phyloP scores from a whole-genome alignment of 345 rosid genomes.

The Gossypium thurberi region DNA sequence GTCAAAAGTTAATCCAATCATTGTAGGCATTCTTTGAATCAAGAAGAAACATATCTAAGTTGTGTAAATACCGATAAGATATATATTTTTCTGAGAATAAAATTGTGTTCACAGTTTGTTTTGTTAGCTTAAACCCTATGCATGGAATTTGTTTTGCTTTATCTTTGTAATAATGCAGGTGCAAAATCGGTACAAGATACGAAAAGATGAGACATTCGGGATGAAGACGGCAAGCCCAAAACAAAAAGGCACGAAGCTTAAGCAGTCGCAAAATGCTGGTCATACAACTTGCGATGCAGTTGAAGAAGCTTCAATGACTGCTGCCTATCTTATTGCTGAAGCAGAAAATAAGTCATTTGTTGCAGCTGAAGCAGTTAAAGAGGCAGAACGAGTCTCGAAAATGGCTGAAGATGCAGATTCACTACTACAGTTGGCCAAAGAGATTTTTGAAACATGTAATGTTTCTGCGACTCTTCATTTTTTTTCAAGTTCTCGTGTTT shows the following conservation, averaged over 20 bases:
- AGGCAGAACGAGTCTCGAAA: conserved; percentile 58
- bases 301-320: conserved; percentile 56
- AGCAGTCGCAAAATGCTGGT: conserved; percentile 21
- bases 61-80: no score
- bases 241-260: conserved; percentile 32
- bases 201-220: conserved; percentile 19
- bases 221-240: conserved; percentile 24
- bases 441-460: conserved; percentile 55
- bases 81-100: neutral
- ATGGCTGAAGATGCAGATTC: conserved; percentile 50
- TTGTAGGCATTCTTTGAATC: neutral
- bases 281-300: conserved; percentile 23
- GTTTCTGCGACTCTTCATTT: conserved; percentile 14
- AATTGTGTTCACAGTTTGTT: neutral
- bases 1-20: neutral
- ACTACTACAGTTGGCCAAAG: conserved; percentile 38
- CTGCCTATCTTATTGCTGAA: conserved; percentile 64
- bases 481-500: neutral
- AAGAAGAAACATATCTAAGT: neutral
- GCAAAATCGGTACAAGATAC: conserved; percentile 43
- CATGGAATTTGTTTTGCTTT: neutral
- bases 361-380: conserved; percentile 68
- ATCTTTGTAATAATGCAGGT: conserved; percentile 34
- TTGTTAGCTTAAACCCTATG: neutral
- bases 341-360: conserved; percentile 71